These are phyloP conservation scores for Tylopilus sp. DNA, from an alignment of 768 basidiomycete species.

Conservation along the genomic window DNA sequence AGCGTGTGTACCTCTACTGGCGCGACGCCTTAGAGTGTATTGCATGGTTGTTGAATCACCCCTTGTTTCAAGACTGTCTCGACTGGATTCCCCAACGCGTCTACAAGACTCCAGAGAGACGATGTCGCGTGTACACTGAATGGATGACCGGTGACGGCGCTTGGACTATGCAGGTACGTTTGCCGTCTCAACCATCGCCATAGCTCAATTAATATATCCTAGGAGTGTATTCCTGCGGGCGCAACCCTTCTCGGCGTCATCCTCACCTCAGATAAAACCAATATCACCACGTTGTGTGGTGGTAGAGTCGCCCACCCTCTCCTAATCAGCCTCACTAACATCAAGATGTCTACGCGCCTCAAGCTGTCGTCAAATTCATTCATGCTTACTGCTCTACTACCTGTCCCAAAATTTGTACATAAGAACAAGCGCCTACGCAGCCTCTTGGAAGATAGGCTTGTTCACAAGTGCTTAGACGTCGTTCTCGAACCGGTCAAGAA, in stretches of 20 bases:
- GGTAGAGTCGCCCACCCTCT: neutral
- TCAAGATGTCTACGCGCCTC: neutral
- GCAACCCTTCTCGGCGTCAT: neutral
- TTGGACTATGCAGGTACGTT: neutral
- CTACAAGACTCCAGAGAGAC: neutral
- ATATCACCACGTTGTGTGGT: neutral
- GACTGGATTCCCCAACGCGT: neutral
- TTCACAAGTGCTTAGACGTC: neutral
- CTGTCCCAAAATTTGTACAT: neutral
- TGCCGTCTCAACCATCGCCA: rapidly evolving
- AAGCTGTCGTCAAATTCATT: neutral
- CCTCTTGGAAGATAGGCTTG: neutral
- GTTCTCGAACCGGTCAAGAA: neutral
- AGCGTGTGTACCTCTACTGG: neutral
- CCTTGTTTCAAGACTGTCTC: neutral
- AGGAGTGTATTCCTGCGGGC: neutral
- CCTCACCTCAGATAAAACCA: neutral
- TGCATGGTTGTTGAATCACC: neutral
- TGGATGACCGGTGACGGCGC: neutral
- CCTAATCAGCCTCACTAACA: neutral
- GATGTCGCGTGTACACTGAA: neutral
- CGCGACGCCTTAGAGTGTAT: neutral
- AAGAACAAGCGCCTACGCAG: neutral
- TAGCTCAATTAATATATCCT: neutral
- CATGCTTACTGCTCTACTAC: neutral